Base-by-base conservation (phyloP, 1,139 yeast genomes). In the Diutina rugosa region DNA sequence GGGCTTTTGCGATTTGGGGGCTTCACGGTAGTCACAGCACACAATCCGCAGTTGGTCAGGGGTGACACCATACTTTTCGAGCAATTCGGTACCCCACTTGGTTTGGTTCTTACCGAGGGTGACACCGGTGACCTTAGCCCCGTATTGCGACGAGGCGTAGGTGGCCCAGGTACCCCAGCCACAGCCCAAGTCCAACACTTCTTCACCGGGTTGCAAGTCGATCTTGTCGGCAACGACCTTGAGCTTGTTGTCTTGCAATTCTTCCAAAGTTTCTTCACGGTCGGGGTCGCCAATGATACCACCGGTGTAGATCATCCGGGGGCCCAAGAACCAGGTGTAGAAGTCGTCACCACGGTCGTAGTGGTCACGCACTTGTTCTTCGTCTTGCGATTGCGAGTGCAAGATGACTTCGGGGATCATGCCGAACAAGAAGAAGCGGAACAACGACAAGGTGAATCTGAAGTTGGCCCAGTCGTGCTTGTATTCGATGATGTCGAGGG, bases 141-240 rank as follows among this genome's bases (percentile, higher is more conserved):
- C 95, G 64, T 85, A 84, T 69, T 86, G 85, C 61, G 85, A 79
- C 3, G 96, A 87, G 47, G 95, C 91, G 70, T 76, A 89, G 51
- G 95, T 79, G 56, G 96, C 90, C 70, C 91, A 79, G 58, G 97
- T 87, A 68, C 97, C 97, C 97, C 97, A 90, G 62, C 97, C 97
- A 73, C 97, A 90, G 59, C 97, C 97, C 61, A 90, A 76, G 68
- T 90, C 97, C 62, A 90, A 81, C 67, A 89, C 77, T 57, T 74
- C 74, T 62, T 90, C 97, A 62, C 88, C 95, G 64, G 81, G 67
- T 66, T 83, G 68, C 65, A 90, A 78, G 61, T 80, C 88, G 62
- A 89, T 85, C 76, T 90, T 90, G 71, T 88, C 96, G 67, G 96
- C 91, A 58, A 90, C 96, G 65, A 86, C 74, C 65, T 87, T 85